These are phyloP conservation scores for Pachysandra terminalis DNA, from an alignment of 164 flowering plant genomes.

Conservation along the genomic window DNA sequence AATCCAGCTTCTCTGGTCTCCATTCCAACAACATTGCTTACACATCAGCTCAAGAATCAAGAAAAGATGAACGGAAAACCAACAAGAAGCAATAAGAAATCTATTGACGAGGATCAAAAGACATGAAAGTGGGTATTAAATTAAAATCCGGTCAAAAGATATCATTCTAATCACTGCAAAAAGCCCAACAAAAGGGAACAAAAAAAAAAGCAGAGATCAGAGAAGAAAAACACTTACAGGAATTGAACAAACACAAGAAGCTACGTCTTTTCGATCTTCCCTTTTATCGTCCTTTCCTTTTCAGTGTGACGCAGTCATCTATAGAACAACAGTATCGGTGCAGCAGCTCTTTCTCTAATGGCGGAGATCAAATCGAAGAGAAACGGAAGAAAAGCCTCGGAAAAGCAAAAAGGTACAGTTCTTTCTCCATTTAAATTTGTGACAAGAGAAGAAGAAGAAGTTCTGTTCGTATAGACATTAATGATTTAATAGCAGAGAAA, in stretches of 20 bases:
- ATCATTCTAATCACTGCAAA: background rate
- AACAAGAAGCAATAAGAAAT: background rate
- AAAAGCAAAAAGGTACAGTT: too few species aligned
- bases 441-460: too few species aligned
- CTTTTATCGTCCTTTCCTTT: too few species aligned
- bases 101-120: background rate
- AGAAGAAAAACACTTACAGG: background rate
- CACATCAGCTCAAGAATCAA: background rate
- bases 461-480: too few species aligned
- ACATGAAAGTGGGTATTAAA: background rate
- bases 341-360: too few species aligned
- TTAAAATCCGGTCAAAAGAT: constrained; percentile 11
- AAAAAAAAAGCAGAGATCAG: background rate
- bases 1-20: background rate
- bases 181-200: background rate
- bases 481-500: too few species aligned
- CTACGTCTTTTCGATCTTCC: too few species aligned
- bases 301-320: too few species aligned
- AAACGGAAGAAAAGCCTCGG: too few species aligned
- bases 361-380: too few species aligned
- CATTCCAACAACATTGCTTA: background rate
- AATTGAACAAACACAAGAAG: background rate
- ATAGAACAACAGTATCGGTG: too few species aligned
- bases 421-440: too few species aligned
- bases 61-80: background rate